Base-by-base conservation (phyloP, 345 rosid species). In the Zanthoxylum bungeanum region DNA sequence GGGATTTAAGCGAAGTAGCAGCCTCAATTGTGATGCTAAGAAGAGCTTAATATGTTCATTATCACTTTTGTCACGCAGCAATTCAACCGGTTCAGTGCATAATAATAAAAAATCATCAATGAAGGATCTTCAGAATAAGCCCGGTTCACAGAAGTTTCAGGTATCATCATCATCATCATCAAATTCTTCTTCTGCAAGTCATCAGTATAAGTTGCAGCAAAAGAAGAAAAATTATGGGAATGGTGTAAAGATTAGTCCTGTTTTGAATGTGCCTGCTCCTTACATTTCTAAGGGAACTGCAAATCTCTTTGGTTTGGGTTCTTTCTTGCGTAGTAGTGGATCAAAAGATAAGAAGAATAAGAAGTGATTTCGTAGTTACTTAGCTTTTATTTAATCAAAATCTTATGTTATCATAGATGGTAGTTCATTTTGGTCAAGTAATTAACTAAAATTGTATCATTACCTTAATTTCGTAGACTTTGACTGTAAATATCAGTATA, bases 1-100 rank as follows among this genome's bases (percentile, higher is more conserved):
- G 97, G 85, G 93, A 37, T 86, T 93, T 85, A 86, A 81, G 79
- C 87, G 97, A 79, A 88, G 97, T 67, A 72, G 79, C 39, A 93
- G 95, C 36, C 88, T 91, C 7, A 85, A 85, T 46, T 81, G 84
- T 63, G 93, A 88, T 52, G 44, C 73, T 11, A 84, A 85, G 78
- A 91, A 80, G 76, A 80, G 83, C 68, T 36, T 90, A 12, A 79
- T 87, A 0, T 87, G 81, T 66, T 82, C 92, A 1, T 77, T 91
- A 8, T 89, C 92, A 24, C 82, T 89, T 72, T 69, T 93, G 60
- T 79, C 88, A 0, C 76, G 96, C 72, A 89, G 93, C 83, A 82
- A 82, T 57, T 91, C 98, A 8, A 84, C 93, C 1, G 90, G 97
- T 73, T 82, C 96, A 1, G 86, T 71, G 40, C 60, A 73, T 6